These are phyloP conservation scores for Nicotiana noctiflora DNA, from an alignment of 257 asterid species.

Conservation along the genomic window DNA sequence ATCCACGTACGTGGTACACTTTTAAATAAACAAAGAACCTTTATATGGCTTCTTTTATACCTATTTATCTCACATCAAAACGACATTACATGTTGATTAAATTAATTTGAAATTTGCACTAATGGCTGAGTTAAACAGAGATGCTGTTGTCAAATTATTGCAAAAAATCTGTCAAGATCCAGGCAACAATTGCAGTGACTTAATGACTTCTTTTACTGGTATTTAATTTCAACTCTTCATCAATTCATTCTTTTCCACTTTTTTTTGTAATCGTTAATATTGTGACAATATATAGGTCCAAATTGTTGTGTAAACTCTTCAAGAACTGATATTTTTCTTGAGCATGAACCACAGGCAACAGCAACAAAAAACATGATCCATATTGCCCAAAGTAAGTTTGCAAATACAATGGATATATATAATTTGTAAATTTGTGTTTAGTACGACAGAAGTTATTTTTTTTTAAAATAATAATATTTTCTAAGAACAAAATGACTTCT, in stretches of 20 bases:
- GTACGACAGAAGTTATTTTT: not conserved
- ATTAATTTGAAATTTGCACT: not conserved
- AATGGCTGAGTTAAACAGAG: constrained; percentile 25
- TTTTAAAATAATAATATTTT: fast-evolving
- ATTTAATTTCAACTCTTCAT: not conserved
- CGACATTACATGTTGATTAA: not conserved
- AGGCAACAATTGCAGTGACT: constrained; percentile 38
- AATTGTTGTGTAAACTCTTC: constrained; percentile 68
- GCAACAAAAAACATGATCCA: constrained; percentile 74
- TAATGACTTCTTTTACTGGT: constrained; percentile 52
- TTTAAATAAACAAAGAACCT: not conserved
- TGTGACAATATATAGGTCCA: constrained; percentile 31
- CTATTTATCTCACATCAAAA: not conserved
- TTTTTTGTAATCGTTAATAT: not conserved
- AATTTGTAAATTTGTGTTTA: not conserved
- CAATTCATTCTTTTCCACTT: not conserved
- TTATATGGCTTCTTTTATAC: too few species aligned
- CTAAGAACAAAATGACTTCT: too few species aligned
- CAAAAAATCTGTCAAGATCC: constrained; percentile 40
- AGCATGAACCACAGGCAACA: constrained; percentile 52
- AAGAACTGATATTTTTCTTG: constrained; percentile 21
- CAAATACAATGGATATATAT: not conserved
- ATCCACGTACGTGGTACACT: too few species aligned
- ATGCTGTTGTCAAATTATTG: constrained; percentile 48
- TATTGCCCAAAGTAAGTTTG: constrained; percentile 57